Percentiles rank a stretch among this genome's conserved stretches.
phyloP scores from a whole-genome alignment of 768 basidiomycete genomes.

The Panellus pusillus region DNA sequence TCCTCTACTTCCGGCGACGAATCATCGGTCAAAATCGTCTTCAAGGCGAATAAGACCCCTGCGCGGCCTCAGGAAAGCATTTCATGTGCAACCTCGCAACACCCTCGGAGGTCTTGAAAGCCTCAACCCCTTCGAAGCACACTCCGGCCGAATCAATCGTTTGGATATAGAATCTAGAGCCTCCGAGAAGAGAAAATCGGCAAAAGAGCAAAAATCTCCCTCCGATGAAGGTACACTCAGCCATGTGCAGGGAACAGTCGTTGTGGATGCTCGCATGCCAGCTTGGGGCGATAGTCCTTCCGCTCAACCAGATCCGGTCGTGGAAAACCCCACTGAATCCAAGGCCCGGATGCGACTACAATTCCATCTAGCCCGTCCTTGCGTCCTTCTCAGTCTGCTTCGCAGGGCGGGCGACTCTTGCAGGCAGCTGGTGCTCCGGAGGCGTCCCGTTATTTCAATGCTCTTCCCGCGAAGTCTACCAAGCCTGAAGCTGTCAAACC shows the following conservation, averaged over 20 bases:
- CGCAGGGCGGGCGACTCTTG: conserved; percentile 37
- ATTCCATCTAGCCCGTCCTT: conserved; percentile 27
- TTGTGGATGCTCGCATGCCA: conserved; percentile 36
- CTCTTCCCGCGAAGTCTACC: conserved; percentile 7
- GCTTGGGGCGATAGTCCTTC: conserved; percentile 24
- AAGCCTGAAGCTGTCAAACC: background rate
- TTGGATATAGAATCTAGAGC: conserved; percentile 52
- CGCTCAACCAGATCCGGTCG: background rate
- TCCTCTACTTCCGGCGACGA: conserved; percentile 19
- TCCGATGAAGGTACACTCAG: conserved; percentile 1
- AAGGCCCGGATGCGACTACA: background rate
- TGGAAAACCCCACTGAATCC: conserved; percentile 1
- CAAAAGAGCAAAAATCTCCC: background rate
- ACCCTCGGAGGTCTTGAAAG: conserved; percentile 2
- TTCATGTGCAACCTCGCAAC: background rate
- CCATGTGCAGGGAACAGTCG: conserved; percentile 27
- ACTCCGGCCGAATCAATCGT: conserved; percentile 37
- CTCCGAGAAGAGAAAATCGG: conserved; percentile 14
- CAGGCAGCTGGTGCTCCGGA: background rate
- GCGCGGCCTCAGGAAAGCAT: background rate
- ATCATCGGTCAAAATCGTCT: conserved; percentile 10
- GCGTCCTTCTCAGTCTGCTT: conserved; percentile 58
- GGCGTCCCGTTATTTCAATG: conserved; percentile 24
- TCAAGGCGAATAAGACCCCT: conserved; percentile 6
- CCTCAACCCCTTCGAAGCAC: background rate